Base-by-base conservation (phyloP, 2,329 filamentous ascomycete species). In the Paracoccidioides lutzii region DNA sequence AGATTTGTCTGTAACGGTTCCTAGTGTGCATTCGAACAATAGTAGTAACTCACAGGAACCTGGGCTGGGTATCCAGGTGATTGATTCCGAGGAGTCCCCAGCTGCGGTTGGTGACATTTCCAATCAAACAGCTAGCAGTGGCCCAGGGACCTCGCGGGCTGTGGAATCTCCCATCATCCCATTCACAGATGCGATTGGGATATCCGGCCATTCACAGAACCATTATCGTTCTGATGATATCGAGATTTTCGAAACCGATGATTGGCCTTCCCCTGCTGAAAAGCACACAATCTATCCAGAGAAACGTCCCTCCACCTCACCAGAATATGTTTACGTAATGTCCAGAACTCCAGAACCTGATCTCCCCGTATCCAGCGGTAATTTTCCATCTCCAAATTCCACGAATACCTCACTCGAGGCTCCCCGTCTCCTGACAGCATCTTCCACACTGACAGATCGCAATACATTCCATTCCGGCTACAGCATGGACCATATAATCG, bases 321-420 rank as follows among this genome's bases (percentile, higher is more conserved):
- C 73, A 4, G 69, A 73, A 48, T 66, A 74, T 35, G 57, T 66
- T 1, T 68, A 68, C 48, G 67, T 62, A 46, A 67, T 71, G n/a
- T 68, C 74, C 32, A 69, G 67, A 33, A 67, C 73, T 43, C 69
- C 73, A 4, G 70, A 68, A 14, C 66, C 71, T 30, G 66, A 67
- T 4, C 63, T 66, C 38, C 69, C 69, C 33, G 64, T 67, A 9
- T 67, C 68, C 6, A 71, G 71, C 55, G 73, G 73, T 7, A 68
- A 71, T 8, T 73, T 75, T 50, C 74, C 75, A 2, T 76, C 74
- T 42, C 74, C 75, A 0, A 72, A 71, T 58, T 68, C 68, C 15
- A 69, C 67, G n/a, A 65, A 66, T 54, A 64, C 67, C 35, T 71
- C 70, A 12, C 71, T 72, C 50, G 73, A 76, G 58, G 67, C 65